phyloP scores from a whole-genome alignment of 352 stramenopile species.

The Pythium utonaiense region DNA sequence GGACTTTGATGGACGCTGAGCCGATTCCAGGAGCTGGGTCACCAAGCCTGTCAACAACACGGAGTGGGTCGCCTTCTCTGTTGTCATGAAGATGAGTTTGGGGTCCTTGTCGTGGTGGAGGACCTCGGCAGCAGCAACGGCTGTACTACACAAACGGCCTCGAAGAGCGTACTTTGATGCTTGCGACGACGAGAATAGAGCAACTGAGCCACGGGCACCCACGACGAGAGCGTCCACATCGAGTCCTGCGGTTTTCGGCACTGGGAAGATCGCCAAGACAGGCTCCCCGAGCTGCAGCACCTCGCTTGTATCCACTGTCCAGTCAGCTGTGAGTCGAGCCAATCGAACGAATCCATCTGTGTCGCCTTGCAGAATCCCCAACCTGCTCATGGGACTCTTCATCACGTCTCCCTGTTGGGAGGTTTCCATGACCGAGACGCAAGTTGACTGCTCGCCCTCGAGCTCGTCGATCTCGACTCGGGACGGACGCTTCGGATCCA shows the following conservation, averaged over 20 bases:
- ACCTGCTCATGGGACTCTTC: slow-evolving; percentile 19
- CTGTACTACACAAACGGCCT: neutral
- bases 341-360: slow-evolving; percentile 47
- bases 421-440: slow-evolving; percentile 16
- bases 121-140: neutral
- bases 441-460: slow-evolving; percentile 67
- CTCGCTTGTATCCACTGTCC: neutral
- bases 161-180: neutral
- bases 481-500: neutral
- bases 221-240: neutral
- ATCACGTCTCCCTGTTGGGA: slow-evolving; percentile 8
- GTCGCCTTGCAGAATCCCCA: slow-evolving; percentile 59
- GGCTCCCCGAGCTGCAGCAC: slow-evolving; percentile 14
- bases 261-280: neutral
- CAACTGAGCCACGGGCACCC: neutral
- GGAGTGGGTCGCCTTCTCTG: neutral
- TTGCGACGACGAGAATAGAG: neutral
- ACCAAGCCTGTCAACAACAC: slow-evolving; percentile 1
- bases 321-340: neutral
- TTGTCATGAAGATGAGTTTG: neutral
- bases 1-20: neutral
- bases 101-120: neutral
- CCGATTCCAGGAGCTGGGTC: neutral
- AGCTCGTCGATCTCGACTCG: slow-evolving; percentile 44
- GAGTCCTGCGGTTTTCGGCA: neutral